A percentile compares a stretch with the other conserved stretches of the same genome.
Conservation (phyloP, 148 eudicot species). For the Suaeda aralocaspica region DNA sequence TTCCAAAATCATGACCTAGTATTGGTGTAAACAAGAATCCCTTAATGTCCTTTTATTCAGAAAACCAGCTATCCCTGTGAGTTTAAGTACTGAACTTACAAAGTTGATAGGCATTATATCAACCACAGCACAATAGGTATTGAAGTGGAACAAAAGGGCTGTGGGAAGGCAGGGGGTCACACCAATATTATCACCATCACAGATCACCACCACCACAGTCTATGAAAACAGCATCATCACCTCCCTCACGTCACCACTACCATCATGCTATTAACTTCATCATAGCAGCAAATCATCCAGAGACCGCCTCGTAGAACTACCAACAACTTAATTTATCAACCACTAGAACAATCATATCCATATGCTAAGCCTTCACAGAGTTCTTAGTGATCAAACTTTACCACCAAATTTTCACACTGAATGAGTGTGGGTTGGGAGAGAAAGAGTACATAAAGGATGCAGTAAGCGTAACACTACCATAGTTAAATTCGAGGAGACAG, state of each 20-base stretch:
- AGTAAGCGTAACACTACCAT: neutral
- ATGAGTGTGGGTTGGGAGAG: neutral
- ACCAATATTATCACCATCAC: neutral
- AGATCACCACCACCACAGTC: neutral
- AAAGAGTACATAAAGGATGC: neutral
- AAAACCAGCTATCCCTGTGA: neutral
- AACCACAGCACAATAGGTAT: neutral
- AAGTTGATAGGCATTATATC: too few species aligned
- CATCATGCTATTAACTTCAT: neutral
- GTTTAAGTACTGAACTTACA: neutral
- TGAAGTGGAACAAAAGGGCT: neutral
- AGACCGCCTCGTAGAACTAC: neutral
- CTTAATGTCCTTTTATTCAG: neutral
- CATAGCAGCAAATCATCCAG: neutral
- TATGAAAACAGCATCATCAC: too few species aligned
- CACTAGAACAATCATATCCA: neutral
- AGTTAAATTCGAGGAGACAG: neutral
- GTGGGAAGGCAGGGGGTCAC: neutral
- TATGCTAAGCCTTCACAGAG: neutral
- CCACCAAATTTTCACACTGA: neutral
- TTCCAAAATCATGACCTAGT: neutral
- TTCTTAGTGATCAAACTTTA: neutral
- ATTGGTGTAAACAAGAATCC: neutral
- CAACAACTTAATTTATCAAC: neutral
- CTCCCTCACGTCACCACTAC: neutral